These are phyloP conservation scores for Aspergillus quadrilineatus DNA, from an alignment of 2,329 filamentous ascomycete genomes.

Conservation along the genomic window DNA sequence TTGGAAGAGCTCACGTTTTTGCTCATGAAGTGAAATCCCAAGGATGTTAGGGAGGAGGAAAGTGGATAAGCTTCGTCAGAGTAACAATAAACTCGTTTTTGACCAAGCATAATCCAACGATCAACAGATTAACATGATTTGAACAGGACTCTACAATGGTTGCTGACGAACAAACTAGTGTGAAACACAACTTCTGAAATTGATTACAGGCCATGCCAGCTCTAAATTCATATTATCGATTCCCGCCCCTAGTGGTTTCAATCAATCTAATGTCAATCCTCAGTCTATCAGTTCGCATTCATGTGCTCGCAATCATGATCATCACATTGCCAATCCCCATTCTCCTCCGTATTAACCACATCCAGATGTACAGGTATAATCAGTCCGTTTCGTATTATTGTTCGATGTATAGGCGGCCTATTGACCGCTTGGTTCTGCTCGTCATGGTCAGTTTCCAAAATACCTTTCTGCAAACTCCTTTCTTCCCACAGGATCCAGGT, in stretches of 20 bases:
- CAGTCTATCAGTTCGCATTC: slow-evolving; percentile 5
- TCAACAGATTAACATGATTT: too few relatives aligned
- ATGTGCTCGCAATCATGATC: slow-evolving; percentile 1
- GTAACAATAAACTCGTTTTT: too few relatives aligned
- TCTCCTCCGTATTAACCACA: neutral
- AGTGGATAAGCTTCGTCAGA: neutral
- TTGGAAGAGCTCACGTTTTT: neutral
- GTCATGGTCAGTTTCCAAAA: neutral
- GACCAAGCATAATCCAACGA: too few relatives aligned
- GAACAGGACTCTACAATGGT: too few relatives aligned
- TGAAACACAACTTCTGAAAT: too few relatives aligned
- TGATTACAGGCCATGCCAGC: neutral
- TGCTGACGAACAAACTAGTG: too few relatives aligned
- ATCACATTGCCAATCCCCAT: neutral
- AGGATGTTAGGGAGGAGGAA: too few relatives aligned
- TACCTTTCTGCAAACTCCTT: too few relatives aligned
- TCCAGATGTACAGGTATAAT: slow-evolving; percentile 9
- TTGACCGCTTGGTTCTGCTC: slow-evolving; percentile 7
- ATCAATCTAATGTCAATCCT: slow-evolving; percentile 3
- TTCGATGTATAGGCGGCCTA: slow-evolving; percentile 9
- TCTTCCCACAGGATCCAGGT: neutral
- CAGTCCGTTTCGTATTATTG: neutral
- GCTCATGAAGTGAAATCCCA: neutral
- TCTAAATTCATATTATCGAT: slow-evolving; percentile 1
- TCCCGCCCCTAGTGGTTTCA: neutral